phyloP scores from a whole-genome alignment of 192 early-diverging fungal genomes.

The Coemansia guatemalensis region DNA sequence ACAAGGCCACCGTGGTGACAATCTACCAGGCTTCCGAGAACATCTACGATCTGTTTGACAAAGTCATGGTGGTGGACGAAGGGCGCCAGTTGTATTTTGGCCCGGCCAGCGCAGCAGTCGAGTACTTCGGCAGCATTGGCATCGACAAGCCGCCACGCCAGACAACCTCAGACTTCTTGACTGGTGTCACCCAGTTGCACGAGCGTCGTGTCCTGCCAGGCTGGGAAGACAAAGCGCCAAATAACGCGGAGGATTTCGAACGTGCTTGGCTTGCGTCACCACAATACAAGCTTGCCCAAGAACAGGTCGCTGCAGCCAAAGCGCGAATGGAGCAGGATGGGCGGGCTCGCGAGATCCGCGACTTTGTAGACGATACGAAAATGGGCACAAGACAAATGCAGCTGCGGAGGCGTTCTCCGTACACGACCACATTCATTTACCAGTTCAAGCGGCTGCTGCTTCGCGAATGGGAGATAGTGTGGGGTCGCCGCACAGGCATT shows the following conservation, averaged over 20 bases:
- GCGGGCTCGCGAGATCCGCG: slow-evolving; percentile 41
- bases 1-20: slow-evolving; percentile 64
- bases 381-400: slow-evolving; percentile 49
- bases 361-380: slow-evolving; percentile 59
- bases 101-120: slow-evolving; percentile 46
- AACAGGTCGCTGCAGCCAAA: slow-evolving; percentile 51
- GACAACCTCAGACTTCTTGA: slow-evolving; percentile 65
- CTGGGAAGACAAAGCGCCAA: slow-evolving; percentile 57
- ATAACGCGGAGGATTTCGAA: slow-evolving; percentile 66
- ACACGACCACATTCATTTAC: slow-evolving; percentile 62
- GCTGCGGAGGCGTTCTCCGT: slow-evolving; percentile 57
- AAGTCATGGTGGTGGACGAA: slow-evolving; percentile 52
- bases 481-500: too few relatives aligned
- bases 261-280: slow-evolving; percentile 50
- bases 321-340: slow-evolving; percentile 33
- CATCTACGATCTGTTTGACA: slow-evolving; percentile 65
- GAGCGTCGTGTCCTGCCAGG: slow-evolving; percentile 61
- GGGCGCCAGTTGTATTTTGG: slow-evolving; percentile 60
- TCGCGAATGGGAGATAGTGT: slow-evolving; percentile 70
- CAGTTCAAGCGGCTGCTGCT: slow-evolving; percentile 58
- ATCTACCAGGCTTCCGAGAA: slow-evolving; percentile 73
- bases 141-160: slow-evolving; percentile 56
- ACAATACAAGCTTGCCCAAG: slow-evolving; percentile 40
- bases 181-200: slow-evolving; percentile 59
- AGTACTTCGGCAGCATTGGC: slow-evolving; percentile 55